Base-by-base conservation (phyloP, 352 stramenopile species). In the Phytophthora europaea region DNA sequence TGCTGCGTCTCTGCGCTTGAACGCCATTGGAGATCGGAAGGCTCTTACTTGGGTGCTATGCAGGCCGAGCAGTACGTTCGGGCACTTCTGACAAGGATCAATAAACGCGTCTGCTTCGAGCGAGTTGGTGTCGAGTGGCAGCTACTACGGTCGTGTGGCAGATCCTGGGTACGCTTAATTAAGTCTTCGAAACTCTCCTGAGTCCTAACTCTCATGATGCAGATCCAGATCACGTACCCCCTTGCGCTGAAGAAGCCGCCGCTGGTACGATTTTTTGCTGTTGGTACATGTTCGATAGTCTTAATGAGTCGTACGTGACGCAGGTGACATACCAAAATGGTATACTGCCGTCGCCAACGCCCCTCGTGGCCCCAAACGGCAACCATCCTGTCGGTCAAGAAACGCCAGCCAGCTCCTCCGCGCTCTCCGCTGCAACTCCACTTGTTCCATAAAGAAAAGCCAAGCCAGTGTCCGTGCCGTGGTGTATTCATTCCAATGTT, bases 21-120 rank as follows among this genome's bases (percentile, higher is more conserved):
- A 22, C 23, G 7, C 3, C 9, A 51, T 15, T 23, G 15, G 28
- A 26, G 16, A 45, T 13, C 31, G 43, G 18, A 50, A 62, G 16
- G 22, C 6, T 50, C 33, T 53, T 22, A 57, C 53, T 67, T 65
- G 56, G 4, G 10, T 67, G 22, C 47, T 20, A 15, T 43, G 15
- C 58, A 94, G 87, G 87, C 85, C 6, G 85, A 92, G 65, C 83
- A 90, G 52, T 94, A 94, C 63, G 83, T 90, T 13, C 77, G 78
- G 6, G 79, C 87, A 33, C 80, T 94, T 15, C 76, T 86, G 12
- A 40, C 55, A 10, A 82, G 87, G 23, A 87, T 94, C 70, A 94
- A 92, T 63, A 83, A 80, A 31, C 81, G 87, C 0, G 65, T 78
- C 15, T 93, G 85, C 62, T 94, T 93, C 53, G 67, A 82, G 10